These are phyloP conservation scores for Boletus sp. DNA, from an alignment of 768 basidiomycete species.

Conservation along the genomic window DNA sequence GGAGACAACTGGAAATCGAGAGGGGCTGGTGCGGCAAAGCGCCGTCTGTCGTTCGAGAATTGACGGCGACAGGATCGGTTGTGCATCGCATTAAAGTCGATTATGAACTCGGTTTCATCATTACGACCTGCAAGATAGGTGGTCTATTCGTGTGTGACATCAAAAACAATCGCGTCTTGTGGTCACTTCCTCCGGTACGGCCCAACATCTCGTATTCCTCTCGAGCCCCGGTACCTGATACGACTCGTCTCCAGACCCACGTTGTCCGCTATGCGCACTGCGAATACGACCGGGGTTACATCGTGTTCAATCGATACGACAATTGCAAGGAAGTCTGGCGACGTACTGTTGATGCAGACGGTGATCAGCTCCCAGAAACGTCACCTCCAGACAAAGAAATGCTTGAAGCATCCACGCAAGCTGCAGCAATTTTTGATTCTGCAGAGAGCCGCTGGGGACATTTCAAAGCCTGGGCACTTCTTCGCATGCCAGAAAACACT, in stretches of 20 bases:
- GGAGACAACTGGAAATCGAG: conserved; percentile 42
- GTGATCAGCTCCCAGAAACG: conserved; percentile 15
- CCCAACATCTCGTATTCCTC: conserved; percentile 15
- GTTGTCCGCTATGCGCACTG: conserved; percentile 52
- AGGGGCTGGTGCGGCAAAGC: conserved; percentile 56
- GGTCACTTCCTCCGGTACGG: conserved; percentile 56
- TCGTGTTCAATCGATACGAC: conserved; percentile 63
- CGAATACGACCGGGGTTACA: conserved; percentile 70
- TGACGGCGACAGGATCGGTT: conserved; percentile 32
- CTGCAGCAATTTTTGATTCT: conserved; percentile 17
- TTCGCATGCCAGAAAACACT: conserved; percentile 43
- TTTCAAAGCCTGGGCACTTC: conserved; percentile 62
- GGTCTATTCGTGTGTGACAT: conserved; percentile 62
- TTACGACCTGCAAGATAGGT: conserved; percentile 54
- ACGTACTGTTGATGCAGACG: conserved; percentile 35
- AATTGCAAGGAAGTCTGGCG: conserved; percentile 74
- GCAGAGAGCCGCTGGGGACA: conserved; percentile 39
- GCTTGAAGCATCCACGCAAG: conserved; percentile 17
- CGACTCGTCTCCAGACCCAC: conserved; percentile 7
- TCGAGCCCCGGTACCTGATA: background rate
- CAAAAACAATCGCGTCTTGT: conserved; percentile 47
- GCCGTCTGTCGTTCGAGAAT: conserved; percentile 38
- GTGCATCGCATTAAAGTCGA: conserved; percentile 82
- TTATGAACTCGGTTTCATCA: conserved; percentile 54
- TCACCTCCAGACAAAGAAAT: conserved; percentile 36